Percentiles rank a stretch among this genome's conserved stretches.
These are phyloP conservation scores for Perilla frutescens DNA, from an alignment of 257 asterid genomes.

Conservation along the genomic window DNA sequence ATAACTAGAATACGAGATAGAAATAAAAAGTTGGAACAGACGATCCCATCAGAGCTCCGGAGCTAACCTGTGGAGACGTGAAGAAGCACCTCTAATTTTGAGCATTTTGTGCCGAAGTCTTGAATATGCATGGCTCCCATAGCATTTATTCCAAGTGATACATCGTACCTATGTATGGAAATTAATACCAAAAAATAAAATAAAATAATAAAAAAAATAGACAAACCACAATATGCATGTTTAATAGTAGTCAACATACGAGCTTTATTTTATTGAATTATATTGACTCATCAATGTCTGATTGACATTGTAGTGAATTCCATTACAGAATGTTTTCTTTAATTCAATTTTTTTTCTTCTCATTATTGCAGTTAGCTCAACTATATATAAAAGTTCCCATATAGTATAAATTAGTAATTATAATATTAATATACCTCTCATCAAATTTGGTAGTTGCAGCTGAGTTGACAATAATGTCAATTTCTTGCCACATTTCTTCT, in stretches of 20 bases:
- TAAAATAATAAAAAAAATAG: too few relatives aligned
- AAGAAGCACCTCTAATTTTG: conserved; percentile 49
- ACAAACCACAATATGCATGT: too few relatives aligned
- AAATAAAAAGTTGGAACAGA: too few relatives aligned
- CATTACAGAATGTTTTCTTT: not conserved
- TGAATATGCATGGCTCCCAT: conserved; percentile 50
- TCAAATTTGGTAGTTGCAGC: conserved; percentile 70
- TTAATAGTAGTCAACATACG: too few relatives aligned
- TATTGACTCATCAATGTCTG: too few relatives aligned
- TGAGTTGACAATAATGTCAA: conserved; percentile 58
- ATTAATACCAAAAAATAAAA: not conserved
- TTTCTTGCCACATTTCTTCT: conserved; percentile 45
- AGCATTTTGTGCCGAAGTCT: conserved; percentile 51
- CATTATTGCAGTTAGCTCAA: conserved; percentile 8
- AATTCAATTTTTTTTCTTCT: not conserved
- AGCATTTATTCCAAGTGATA: conserved; percentile 51
- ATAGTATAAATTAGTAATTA: too few relatives aligned
- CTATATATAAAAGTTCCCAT: not conserved
- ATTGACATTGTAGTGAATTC: not conserved
- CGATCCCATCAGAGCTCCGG: too few relatives aligned
- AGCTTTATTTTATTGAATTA: too few relatives aligned
- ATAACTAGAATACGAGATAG: too few relatives aligned
- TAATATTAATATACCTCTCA: conserved; percentile 37
- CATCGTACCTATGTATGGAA: conserved; percentile 46
- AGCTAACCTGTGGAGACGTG: conserved; percentile 66